Conservation (phyloP, 1,284 basidiomycete genomes). For the Sanghuangporus baumii region DNA sequence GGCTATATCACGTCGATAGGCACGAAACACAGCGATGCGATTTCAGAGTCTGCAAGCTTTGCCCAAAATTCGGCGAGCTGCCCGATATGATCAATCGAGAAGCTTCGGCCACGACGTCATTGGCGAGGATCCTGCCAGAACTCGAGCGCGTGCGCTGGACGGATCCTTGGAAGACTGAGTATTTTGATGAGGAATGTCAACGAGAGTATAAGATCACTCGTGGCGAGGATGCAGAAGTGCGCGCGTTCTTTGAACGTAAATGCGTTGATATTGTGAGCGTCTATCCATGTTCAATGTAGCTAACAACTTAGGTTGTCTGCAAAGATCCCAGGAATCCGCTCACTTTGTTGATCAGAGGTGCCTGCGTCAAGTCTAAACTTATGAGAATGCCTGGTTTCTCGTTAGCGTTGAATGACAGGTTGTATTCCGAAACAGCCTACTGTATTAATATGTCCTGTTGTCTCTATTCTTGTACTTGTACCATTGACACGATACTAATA, state of each 20-base stretch:
- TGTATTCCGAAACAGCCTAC: too few species aligned
- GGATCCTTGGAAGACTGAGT: background rate
- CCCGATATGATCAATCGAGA: background rate
- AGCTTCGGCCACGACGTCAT: background rate
- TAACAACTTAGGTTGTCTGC: too few species aligned
- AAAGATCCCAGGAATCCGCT: background rate
- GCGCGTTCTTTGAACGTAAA: background rate
- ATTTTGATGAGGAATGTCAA: slow-evolving; percentile 8
- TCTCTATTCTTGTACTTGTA: too few species aligned
- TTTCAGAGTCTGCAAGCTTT: background rate
- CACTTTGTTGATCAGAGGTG: background rate
- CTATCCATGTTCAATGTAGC: background rate
- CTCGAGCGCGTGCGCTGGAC: slow-evolving; percentile 4
- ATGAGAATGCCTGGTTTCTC: too few species aligned
- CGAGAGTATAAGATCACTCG: background rate
- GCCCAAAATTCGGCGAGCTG: background rate
- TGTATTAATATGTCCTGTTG: too few species aligned
- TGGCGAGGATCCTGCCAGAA: background rate
- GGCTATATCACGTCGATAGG: background rate
- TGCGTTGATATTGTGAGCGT: background rate
- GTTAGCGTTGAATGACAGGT: too few species aligned
- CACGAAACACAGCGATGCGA: background rate
- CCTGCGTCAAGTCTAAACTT: too few species aligned
- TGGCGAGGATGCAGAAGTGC: background rate
- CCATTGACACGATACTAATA: too few species aligned